These are phyloP conservation scores for Phyllosticta citrichinensis DNA, from an alignment of 2,329 filamentous ascomycete genomes.

Conservation along the genomic window DNA sequence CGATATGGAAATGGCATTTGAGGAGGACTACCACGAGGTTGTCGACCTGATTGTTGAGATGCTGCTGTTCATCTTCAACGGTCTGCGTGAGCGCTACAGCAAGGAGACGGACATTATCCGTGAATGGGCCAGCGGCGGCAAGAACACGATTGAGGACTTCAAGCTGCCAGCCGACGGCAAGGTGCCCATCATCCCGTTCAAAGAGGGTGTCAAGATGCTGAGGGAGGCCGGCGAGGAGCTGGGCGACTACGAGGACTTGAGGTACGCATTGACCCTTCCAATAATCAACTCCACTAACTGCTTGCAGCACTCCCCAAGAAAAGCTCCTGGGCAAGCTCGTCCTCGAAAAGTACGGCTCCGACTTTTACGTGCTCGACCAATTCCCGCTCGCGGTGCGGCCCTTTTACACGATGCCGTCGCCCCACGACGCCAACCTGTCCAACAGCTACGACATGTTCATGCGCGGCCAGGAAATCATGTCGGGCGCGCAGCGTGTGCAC, in stretches of 20 bases:
- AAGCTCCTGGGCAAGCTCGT: slow-evolving; percentile 83
- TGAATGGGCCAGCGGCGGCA: slow-evolving; percentile 25
- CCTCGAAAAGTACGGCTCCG: slow-evolving; percentile 79
- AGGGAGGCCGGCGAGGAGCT: slow-evolving; percentile 69
- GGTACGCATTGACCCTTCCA: slow-evolving; percentile 17
- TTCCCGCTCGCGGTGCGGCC: slow-evolving; percentile 83
- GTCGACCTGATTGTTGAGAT: slow-evolving; percentile 61
- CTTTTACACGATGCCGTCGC: slow-evolving; percentile 77
- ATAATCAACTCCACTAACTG: neutral
- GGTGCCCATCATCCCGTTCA: slow-evolving; percentile 66
- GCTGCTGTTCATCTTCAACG: slow-evolving; percentile 69
- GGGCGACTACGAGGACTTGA: slow-evolving; percentile 67
- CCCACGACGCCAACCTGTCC: slow-evolving; percentile 35
- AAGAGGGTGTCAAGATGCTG: slow-evolving; percentile 67
- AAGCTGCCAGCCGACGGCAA: slow-evolving; percentile 65
- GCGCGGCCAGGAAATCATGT: slow-evolving; percentile 60
- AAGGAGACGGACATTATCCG: slow-evolving; percentile 65
- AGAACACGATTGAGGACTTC: slow-evolving; percentile 71
- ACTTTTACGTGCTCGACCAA: slow-evolving; percentile 96
- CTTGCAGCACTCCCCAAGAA: slow-evolving; percentile 58
- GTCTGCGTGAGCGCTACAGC: slow-evolving; percentile 56
- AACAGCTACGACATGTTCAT: slow-evolving; percentile 64
- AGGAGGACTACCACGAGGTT: slow-evolving; percentile 68
- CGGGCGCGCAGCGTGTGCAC: slow-evolving; percentile 57
- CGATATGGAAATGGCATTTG: slow-evolving; percentile 84